Percentiles rank a stretch among this genome's conserved stretches.
Evolutionary conservation across 2,329 filamentous ascomycete genomes (phyloP).

Genomic region (Chaetomium globosum): DNA sequence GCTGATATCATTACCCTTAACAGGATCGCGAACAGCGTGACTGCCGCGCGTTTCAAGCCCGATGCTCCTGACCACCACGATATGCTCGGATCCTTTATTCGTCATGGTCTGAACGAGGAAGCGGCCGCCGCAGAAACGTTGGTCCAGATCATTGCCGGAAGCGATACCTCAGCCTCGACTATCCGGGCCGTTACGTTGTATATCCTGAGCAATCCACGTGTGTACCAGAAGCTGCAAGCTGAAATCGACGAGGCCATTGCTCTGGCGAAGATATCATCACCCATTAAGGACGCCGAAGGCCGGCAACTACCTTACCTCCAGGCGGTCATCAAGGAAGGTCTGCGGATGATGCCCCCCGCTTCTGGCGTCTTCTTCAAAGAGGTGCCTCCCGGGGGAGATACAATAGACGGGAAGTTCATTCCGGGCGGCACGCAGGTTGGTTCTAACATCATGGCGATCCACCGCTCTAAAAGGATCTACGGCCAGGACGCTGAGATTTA

Average conservation of each 20-base stretch:
- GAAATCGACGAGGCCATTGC: slow-evolving; percentile 43
- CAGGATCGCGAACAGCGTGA: background rate
- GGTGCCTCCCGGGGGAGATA: slow-evolving; percentile 40
- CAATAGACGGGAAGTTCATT: slow-evolving; percentile 41
- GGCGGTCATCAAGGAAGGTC: slow-evolving; percentile 46
- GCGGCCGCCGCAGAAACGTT: slow-evolving; percentile 31
- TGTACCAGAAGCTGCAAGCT: slow-evolving; percentile 29
- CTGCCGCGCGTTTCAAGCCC: background rate
- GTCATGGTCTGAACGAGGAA: slow-evolving; percentile 38
- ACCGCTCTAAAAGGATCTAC: slow-evolving; percentile 40
- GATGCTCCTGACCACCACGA: slow-evolving; percentile 33
- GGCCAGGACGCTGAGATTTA: slow-evolving; percentile 46
- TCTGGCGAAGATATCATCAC: slow-evolving; percentile 43
- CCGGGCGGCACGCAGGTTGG: slow-evolving; percentile 46
- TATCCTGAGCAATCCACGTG: slow-evolving; percentile 50
- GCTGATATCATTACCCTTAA: background rate
- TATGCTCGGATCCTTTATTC: slow-evolving; percentile 49
- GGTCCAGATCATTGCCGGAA: slow-evolving; percentile 46
- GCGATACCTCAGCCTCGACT: slow-evolving; percentile 55
- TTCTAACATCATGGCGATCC: slow-evolving; percentile 42
- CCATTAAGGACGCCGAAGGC: slow-evolving; percentile 38
- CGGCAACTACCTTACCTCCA: slow-evolving; percentile 43
- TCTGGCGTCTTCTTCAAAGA: slow-evolving; percentile 36
- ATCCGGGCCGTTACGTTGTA: slow-evolving; percentile 53
- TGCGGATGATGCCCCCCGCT: slow-evolving; percentile 43